A percentile compares a stretch with the other conserved stretches of the same genome.
Conservation (phyloP, 306 rosid species). For the Vigna trinervia region DNA sequence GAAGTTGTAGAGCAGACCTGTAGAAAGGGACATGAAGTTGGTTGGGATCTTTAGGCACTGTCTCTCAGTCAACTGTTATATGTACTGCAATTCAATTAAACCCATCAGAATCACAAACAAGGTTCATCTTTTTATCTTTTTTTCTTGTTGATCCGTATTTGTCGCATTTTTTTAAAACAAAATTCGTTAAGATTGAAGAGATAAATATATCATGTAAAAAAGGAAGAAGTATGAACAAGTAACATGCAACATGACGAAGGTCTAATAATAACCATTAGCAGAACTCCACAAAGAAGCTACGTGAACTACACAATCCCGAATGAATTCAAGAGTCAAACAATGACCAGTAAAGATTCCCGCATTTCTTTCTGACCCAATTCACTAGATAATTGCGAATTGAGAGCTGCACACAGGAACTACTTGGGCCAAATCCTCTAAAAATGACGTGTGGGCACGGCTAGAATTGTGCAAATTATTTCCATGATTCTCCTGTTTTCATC, state of each 20-base stretch:
- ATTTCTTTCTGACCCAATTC: neutral
- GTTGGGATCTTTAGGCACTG: neutral
- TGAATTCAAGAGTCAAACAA: neutral
- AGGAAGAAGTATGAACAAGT: neutral
- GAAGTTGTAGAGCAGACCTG: slow-evolving; percentile 8
- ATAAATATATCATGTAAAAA: neutral
- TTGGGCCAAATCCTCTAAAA: neutral
- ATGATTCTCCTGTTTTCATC: slow-evolving; percentile 10
- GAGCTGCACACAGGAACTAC: neutral
- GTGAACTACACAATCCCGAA: neutral
- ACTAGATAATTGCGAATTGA: neutral
- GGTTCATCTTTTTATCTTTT: neutral
- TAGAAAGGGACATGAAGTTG: slow-evolving; percentile 11
- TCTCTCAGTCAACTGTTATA: neutral
- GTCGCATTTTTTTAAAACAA: neutral
- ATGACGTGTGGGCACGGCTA: neutral
- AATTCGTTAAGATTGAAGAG: neutral
- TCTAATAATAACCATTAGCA: neutral
- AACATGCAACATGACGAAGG: neutral
- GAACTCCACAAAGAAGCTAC: neutral
- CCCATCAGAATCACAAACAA: neutral
- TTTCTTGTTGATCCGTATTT: neutral
- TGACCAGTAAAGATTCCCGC: neutral
- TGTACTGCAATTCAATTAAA: neutral
- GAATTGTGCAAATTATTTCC: neutral